Evolutionary conservation across 2,329 filamentous ascomycete genomes (phyloP).

Genomic region (Lasiodiplodia sp.): DNA sequence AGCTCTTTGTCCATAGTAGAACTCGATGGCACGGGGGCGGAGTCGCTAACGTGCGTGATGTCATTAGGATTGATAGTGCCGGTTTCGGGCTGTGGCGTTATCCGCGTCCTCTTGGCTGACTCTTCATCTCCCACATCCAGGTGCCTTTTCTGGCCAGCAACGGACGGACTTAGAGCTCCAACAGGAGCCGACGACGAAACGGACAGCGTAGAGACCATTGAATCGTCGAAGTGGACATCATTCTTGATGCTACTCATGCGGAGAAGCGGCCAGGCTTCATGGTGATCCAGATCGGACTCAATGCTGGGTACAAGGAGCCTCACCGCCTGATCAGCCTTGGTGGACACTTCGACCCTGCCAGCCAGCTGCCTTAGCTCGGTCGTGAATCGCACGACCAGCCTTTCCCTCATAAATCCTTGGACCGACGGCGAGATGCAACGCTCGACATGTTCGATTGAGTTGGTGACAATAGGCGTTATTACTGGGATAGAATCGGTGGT

Average conservation of each 20-base stretch:
- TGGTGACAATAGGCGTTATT: constrained; percentile 50
- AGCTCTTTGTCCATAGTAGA: not conserved
- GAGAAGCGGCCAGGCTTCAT: constrained; percentile 33
- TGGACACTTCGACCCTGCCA: constrained; percentile 42
- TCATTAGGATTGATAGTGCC: constrained; percentile 16
- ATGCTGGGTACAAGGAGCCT: constrained; percentile 40
- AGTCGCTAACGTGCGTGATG: constrained; percentile 17
- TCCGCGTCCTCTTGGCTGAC: constrained; percentile 38
- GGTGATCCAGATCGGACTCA: constrained; percentile 26
- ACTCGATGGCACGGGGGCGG: not conserved
- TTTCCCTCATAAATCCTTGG: constrained; percentile 34
- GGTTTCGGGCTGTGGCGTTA: constrained; percentile 28
- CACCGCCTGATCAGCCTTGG: constrained; percentile 38
- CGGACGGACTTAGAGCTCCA: not conserved
- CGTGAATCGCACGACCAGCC: constrained; percentile 48
- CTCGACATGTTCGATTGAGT: constrained; percentile 54
- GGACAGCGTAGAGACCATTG: constrained; percentile 9
- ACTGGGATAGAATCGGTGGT: constrained; percentile 37
- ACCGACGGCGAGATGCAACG: constrained; percentile 42
- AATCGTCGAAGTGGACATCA: constrained; percentile 13
- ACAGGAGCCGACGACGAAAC: constrained; percentile 6
- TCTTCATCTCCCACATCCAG: constrained; percentile 30
- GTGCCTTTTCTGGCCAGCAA: constrained; percentile 34
- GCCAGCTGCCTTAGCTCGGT: constrained; percentile 44
- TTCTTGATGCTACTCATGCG: constrained; percentile 12